Evolutionary conservation across 140 eudicot genomes (phyloP).

Genomic region (Anethum foeniculum): DNA sequence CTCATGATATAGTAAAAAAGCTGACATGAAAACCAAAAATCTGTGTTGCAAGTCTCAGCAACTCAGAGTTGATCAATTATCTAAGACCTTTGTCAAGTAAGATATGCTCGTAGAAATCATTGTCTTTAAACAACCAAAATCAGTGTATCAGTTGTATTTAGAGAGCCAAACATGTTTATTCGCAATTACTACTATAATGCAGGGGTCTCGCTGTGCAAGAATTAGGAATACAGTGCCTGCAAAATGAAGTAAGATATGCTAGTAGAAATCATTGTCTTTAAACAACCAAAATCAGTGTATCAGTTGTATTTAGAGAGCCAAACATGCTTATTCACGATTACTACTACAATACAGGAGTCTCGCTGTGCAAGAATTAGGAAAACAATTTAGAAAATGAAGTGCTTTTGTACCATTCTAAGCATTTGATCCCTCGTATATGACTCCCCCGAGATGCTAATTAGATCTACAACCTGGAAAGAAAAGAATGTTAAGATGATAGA

Average conservation of each 20-base stretch:
- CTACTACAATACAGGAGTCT: background rate
- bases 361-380: background rate
- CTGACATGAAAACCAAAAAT: background rate
- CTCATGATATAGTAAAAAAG: background rate
- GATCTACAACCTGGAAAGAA: slow-evolving; percentile 54
- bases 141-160: background rate
- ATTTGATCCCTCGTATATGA: slow-evolving; percentile 71
- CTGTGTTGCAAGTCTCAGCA: background rate
- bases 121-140: background rate
- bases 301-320: background rate
- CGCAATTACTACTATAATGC: background rate
- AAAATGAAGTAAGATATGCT: no score
- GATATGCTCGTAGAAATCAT: background rate
- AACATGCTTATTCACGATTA: background rate
- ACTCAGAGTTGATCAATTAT: background rate
- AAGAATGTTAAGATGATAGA: slow-evolving; percentile 6
- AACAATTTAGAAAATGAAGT: background rate
- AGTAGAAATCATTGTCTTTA: background rate
- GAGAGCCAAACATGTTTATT: background rate
- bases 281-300: background rate
- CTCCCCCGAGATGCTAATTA: slow-evolving; percentile 83
- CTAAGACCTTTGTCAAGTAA: background rate
- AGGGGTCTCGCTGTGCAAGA: background rate
- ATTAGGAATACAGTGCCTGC: background rate
- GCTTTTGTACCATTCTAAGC: slow-evolving; percentile 64